Evolutionary conservation across 2,329 filamentous ascomycete species (phyloP), one percentile per base, ranked within the genome.

Genomic region (Clonostachys byssicola): DNA sequence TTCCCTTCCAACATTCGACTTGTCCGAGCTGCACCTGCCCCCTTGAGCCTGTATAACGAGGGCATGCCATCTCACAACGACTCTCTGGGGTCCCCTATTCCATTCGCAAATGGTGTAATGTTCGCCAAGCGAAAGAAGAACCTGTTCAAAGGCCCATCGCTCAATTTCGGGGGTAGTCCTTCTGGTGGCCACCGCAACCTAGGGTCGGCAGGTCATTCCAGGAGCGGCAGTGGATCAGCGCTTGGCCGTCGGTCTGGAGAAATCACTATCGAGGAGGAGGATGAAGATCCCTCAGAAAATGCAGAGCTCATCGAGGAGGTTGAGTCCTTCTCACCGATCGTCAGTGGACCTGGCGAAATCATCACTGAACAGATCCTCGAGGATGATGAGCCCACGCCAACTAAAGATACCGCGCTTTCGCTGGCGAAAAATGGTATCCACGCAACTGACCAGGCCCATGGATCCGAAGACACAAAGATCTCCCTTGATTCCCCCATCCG

Each of bases 1-100:
- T 95, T 97, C 58, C 92, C 92, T 0, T 88, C 84, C 45, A 95
- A 92, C 54, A 88, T 96, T 50, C 85, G 92, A 4, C 74, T 96
- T 12, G 89, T 92, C 2, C 82, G 91, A 33, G 72, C 75, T 1
- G 72, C 78, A 3, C 68, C 78, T 0, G 71, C 77, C 10, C 67
- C 77, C 0, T 59, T 80, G 18, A 72, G 67, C 34, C 59, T 75
- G 10, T 84, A 81, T 56, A 82, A 82, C 51, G 82, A 86, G 58
- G 74, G 73, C 14, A 76, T 81, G 67, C 75, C 78, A 2, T 64
- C 67, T 10, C 66, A 63, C 35, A 56, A 34, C 44, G 36, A 39
- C 12, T 39, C 36, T 3, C 17, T 39, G 6, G 72, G 74, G 1
- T 82, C 77, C 6, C 77, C 78, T 1, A 83, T 77, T 20, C 84